A percentile compares a stretch with the other conserved stretches of the same genome.
These are phyloP conservation scores for Castanea crenata DNA, from an alignment of 306 rosid genomes.

Conservation along the genomic window DNA sequence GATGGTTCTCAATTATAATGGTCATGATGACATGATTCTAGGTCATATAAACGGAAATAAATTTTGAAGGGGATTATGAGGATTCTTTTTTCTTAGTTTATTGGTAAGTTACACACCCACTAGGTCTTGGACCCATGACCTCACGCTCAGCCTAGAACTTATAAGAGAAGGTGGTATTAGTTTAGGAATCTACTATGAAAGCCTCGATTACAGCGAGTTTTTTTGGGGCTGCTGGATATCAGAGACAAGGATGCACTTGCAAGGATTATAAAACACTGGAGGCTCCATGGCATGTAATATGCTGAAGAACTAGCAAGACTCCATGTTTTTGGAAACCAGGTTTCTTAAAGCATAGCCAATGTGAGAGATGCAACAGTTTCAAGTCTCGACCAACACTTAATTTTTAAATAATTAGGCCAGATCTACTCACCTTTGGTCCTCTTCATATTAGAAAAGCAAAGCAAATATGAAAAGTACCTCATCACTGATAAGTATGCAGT, in stretches of 20 bases:
- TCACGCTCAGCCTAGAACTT: background rate
- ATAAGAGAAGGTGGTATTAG: background rate
- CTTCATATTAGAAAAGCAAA: too few species aligned
- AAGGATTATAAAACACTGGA: background rate
- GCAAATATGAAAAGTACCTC: too few species aligned
- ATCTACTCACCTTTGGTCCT: too few species aligned
- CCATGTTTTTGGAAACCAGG: background rate
- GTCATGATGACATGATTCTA: too few species aligned
- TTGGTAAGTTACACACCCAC: background rate
- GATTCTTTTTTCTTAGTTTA: background rate
- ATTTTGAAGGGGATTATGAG: too few species aligned
- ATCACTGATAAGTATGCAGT: too few species aligned
- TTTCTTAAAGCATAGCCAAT: background rate
- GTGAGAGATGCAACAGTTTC: too few species aligned
- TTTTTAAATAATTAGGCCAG: too few species aligned
- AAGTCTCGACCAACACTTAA: too few species aligned
- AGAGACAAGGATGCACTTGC: background rate
- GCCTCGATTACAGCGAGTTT: background rate
- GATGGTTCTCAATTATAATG: too few species aligned
- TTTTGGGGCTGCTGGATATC: background rate
- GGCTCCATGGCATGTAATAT: constrained; percentile 9
- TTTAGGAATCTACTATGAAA: background rate
- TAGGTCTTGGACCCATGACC: too few species aligned
- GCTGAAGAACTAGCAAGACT: constrained; percentile 13
- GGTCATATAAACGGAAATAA: too few species aligned